Percentiles rank a stretch among this genome's conserved stretches.
phyloP scores from a whole-genome alignment of 1,284 basidiomycete genomes.

The Ustilago vetiveriae region DNA sequence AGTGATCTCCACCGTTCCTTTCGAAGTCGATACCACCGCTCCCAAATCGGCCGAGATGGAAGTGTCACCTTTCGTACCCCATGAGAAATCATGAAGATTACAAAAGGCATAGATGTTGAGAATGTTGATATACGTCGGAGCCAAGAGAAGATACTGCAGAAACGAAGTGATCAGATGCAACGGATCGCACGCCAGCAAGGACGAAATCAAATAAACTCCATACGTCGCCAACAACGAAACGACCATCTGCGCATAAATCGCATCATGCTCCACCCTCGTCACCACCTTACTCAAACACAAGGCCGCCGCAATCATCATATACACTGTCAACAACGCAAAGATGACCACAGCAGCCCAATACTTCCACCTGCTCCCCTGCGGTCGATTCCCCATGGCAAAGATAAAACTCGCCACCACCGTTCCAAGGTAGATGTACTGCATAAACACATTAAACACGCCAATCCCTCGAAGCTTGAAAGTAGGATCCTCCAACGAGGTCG shows the following conservation, averaged over 20 bases:
- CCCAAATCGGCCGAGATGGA: slow-evolving; percentile 61
- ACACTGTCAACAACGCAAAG: slow-evolving; percentile 82
- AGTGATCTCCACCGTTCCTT: slow-evolving; percentile 80
- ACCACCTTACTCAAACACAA: slow-evolving; percentile 57
- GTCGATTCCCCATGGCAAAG: slow-evolving; percentile 96
- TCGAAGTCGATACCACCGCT: slow-evolving; percentile 55
- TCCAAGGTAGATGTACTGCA: slow-evolving; percentile 85
- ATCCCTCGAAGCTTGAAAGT: slow-evolving; percentile 78
- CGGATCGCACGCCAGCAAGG: slow-evolving; percentile 86
- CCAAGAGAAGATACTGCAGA: slow-evolving; percentile 87
- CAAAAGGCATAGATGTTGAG: slow-evolving; percentile 70
- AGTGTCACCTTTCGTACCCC: slow-evolving; percentile 69
- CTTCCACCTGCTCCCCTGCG: slow-evolving; percentile 86
- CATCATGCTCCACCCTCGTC: slow-evolving; percentile 69
- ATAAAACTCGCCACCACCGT: slow-evolving; percentile 88
- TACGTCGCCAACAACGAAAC: slow-evolving; percentile 87
- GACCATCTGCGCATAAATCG: slow-evolving; percentile 79
- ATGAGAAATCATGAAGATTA: slow-evolving; percentile 60
- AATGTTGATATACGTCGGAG: slow-evolving; percentile 87
- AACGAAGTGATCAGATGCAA: slow-evolving; percentile 94
- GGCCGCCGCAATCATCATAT: slow-evolving; percentile 72
- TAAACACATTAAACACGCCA: slow-evolving; percentile 79
- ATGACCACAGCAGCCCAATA: slow-evolving; percentile 82
- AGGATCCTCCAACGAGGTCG: slow-evolving; percentile 82
- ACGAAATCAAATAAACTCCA: slow-evolving; percentile 71